Conservation (phyloP, 352 stramenopile species). For the Phytophthora constricta region DNA sequence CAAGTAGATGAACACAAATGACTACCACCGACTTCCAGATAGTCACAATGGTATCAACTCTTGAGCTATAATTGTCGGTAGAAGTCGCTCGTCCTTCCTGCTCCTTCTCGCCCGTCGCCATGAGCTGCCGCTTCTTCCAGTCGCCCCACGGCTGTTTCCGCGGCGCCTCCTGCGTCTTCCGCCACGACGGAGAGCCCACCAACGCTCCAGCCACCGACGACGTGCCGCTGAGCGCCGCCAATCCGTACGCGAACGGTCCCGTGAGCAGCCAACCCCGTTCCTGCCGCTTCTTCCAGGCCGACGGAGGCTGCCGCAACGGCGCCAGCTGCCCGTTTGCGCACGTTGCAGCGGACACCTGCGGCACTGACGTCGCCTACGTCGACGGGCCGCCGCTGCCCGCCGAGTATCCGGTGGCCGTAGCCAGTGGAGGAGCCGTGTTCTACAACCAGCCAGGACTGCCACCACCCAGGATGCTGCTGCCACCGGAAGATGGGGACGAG, state of each 20-base stretch:
- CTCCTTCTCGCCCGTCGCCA: conserved; percentile 13
- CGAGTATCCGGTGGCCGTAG: conserved; percentile 29
- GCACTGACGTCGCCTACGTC: conserved; percentile 2
- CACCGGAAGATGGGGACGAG: conserved; percentile 18
- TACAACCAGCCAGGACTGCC: conserved; percentile 38
- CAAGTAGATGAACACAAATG: no score
- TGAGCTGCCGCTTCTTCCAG: conserved; percentile 79
- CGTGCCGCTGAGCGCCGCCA: conserved; percentile 36
- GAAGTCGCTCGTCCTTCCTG: neutral
- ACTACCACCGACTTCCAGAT: no score
- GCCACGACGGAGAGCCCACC: conserved; percentile 44
- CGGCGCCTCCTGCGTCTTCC: conserved; percentile 68
- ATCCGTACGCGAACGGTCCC: conserved; percentile 46
- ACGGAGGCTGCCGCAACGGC: conserved; percentile 72
- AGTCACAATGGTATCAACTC: no score
- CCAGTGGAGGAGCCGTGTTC: conserved; percentile 35
- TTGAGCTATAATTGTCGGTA: neutral
- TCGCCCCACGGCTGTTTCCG: conserved; percentile 75
- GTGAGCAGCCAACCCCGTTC: conserved; percentile 24
- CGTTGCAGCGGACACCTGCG: conserved; percentile 6
- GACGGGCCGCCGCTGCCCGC: conserved; percentile 24
- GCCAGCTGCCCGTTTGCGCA: conserved; percentile 64
- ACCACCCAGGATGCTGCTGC: conserved; percentile 36
- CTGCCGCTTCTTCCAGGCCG: conserved; percentile 67
- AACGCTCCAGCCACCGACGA: conserved; percentile 3